Evolutionary conservation across 2,329 filamentous ascomycete genomes (phyloP).

Genomic region (Neodidymelliopsis sp.): DNA sequence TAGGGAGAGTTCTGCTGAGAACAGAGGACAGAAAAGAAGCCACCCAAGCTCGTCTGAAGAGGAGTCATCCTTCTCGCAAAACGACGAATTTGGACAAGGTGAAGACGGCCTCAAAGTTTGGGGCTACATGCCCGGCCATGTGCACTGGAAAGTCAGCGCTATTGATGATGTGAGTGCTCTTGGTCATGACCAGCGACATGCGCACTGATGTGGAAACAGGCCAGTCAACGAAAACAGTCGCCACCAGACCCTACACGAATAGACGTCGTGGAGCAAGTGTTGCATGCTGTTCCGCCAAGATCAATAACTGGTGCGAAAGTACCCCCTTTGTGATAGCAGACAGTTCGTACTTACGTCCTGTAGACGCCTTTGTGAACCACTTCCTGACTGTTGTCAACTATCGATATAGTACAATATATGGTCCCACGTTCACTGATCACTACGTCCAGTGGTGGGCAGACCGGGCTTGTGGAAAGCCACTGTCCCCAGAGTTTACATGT

Average conservation of each 20-base stretch:
- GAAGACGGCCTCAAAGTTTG: conserved; percentile 42
- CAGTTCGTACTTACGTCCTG: conserved; percentile 6
- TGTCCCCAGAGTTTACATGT: conserved; percentile 57
- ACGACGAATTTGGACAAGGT: conserved; percentile 19
- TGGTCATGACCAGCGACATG: no score
- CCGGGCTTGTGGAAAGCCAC: conserved; percentile 41
- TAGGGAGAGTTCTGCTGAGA: conserved; percentile 26
- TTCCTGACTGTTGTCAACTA: conserved; percentile 56
- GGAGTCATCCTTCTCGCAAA: conserved; percentile 1
- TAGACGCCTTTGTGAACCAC: conserved; percentile 57
- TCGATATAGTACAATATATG: conserved; percentile 57
- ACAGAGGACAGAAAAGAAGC: conserved; percentile 33
- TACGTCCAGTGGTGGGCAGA: conserved; percentile 58
- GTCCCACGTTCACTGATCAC: conserved; percentile 54
- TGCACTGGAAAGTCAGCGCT: conserved; percentile 39
- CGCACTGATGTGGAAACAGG: conserved; percentile 8
- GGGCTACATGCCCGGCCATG: conserved; percentile 49
- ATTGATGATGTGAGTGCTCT: conserved; percentile 25
- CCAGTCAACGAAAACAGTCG: conserved; percentile 11
- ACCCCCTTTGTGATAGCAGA: not conserved
- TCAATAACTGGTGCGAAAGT: conserved; percentile 38
- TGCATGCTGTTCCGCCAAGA: conserved; percentile 42
- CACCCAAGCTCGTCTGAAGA: conserved; percentile 18
- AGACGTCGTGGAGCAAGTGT: conserved; percentile 42
- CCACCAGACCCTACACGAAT: conserved; percentile 29